Percentiles rank a stretch among this genome's conserved stretches.
These are phyloP conservation scores for Monosporascus sp. DNA, from an alignment of 2,329 filamentous ascomycete species.

Conservation along the genomic window DNA sequence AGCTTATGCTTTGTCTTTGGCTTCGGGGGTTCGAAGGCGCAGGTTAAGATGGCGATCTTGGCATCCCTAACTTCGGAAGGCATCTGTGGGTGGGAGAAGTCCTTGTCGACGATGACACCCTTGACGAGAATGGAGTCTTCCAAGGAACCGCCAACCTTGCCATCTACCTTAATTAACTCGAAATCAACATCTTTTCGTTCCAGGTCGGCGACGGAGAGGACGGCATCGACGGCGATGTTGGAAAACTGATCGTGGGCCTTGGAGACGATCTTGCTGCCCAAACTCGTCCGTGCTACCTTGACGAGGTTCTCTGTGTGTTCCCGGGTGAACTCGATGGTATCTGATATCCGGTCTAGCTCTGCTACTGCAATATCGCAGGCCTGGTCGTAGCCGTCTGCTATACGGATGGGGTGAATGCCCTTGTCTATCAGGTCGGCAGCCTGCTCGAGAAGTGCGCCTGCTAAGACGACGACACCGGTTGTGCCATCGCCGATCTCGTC, in stretches of 20 bases:
- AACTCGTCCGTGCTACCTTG: constrained; percentile 90
- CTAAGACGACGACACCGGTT: constrained; percentile 93
- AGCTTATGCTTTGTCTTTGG: constrained; percentile 99
- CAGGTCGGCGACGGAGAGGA: constrained; percentile 91
- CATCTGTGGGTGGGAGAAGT: constrained; percentile 99
- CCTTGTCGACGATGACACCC: constrained; percentile 98
- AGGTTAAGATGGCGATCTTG: constrained; percentile 95
- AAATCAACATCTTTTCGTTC: constrained; percentile 98
- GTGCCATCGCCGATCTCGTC: constrained; percentile 99
- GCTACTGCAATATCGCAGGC: constrained; percentile 94
- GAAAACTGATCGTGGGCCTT: constrained; percentile 98
- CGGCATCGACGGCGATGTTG: constrained; percentile 93
- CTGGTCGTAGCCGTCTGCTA: constrained; percentile 96
- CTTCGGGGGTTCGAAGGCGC: constrained; percentile 97
- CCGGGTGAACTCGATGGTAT: constrained; percentile 79
- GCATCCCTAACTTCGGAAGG: constrained; percentile 90
- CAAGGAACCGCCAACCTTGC: constrained; percentile 89
- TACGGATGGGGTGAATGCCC: constrained; percentile 97
- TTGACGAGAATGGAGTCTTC: constrained; percentile 94
- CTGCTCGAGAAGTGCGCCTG: constrained; percentile 91
- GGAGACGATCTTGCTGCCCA: constrained; percentile 98
- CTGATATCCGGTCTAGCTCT: constrained; percentile 88
- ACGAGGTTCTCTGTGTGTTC: constrained; percentile 79
- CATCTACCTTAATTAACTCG: constrained; percentile 98
- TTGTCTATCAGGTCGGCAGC: constrained; percentile 98